A percentile compares a stretch with the other conserved stretches of the same genome.
These are phyloP conservation scores for Globisporangium iwayamae DNA, from an alignment of 352 stramenopile species.

Conservation along the genomic window DNA sequence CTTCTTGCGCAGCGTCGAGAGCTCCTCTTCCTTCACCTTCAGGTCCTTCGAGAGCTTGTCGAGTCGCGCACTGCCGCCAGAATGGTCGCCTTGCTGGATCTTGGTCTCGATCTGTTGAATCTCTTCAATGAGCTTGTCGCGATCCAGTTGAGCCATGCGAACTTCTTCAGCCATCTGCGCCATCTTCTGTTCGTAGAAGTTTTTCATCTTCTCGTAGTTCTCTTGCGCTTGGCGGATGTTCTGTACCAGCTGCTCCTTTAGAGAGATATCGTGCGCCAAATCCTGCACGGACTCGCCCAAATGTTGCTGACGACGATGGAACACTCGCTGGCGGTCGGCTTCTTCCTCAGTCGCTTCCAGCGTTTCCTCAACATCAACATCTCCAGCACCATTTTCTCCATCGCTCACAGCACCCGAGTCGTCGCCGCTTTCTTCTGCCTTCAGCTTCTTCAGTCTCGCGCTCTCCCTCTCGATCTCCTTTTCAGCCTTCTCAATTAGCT, in stretches of 20 bases:
- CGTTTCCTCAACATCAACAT: slow-evolving; percentile 27
- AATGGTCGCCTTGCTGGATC: slow-evolving; percentile 51
- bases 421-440: slow-evolving; percentile 50
- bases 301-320: slow-evolving; percentile 74
- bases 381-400: slow-evolving; percentile 17
- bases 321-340: slow-evolving; percentile 74
- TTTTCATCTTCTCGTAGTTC: slow-evolving; percentile 82
- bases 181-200: slow-evolving; percentile 84
- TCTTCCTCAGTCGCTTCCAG: slow-evolving; percentile 61
- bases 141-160: slow-evolving; percentile 50
- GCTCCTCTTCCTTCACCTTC: slow-evolving; percentile 73
- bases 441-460: slow-evolving; percentile 69
- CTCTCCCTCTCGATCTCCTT: slow-evolving; percentile 80
- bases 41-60: slow-evolving; percentile 71
- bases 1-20: slow-evolving; percentile 72
- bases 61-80: slow-evolving; percentile 47
- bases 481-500: slow-evolving; percentile 62
- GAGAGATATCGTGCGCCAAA: slow-evolving; percentile 75
- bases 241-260: slow-evolving; percentile 83
- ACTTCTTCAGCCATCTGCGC: slow-evolving; percentile 78
- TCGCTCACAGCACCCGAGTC: slow-evolving; percentile 34
- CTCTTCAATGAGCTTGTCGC: slow-evolving; percentile 72
- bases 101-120: slow-evolving; percentile 72
- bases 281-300: slow-evolving; percentile 79
- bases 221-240: slow-evolving; percentile 76